Conservation (phyloP, 176 grass and related monocot genomes). For the Sorghum bicolor region Sorghum_bicolor_NCBIv3 NC_012875.2:57089501-57090000, state of each 20-base stretch:
- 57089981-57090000: slow-evolving; percentile 73
- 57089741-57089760: slow-evolving; percentile 50
- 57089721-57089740: not conserved
- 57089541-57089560: not conserved
- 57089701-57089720: not conserved
- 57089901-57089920: not conserved
- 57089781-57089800: slow-evolving; percentile 89
- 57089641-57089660: not conserved
- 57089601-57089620: not conserved
- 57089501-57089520: too few species aligned
- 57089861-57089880: not conserved
- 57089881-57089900: not conserved
- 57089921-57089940: not conserved
- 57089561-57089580: not conserved
- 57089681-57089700: not conserved
- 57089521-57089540: not conserved
- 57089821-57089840: slow-evolving; percentile 89
- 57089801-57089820: slow-evolving; percentile 67
- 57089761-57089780: slow-evolving; percentile 70
- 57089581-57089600: not conserved
- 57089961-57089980: not conserved
- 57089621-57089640: not conserved
- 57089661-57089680: not conserved
- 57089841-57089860: slow-evolving; percentile 76
- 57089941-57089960: not conserved